Conservation (phyloP, 2,329 filamentous ascomycete species). For the Hymenoscyphus fraxineus region DNA sequence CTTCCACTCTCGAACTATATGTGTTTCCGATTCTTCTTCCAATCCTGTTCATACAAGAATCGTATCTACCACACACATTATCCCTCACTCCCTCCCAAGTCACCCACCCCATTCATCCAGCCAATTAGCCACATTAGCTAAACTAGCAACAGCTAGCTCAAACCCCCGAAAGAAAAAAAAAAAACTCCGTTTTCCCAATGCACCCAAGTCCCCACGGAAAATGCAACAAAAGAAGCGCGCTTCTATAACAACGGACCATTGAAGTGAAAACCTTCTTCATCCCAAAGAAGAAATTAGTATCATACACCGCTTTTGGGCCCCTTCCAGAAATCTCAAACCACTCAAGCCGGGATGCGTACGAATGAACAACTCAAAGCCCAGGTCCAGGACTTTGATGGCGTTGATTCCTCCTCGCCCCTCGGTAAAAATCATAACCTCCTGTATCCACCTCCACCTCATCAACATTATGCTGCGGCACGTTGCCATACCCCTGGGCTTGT, state of each 20-base stretch:
- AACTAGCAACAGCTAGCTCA: not conserved
- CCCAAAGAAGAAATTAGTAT: not conserved
- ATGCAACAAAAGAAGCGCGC: not conserved
- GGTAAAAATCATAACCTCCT: slow-evolving; percentile 34
- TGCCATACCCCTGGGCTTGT: slow-evolving; percentile 55
- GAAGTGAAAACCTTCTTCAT: not conserved
- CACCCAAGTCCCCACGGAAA: not conserved
- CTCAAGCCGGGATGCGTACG: not conserved
- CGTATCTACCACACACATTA: not conserved
- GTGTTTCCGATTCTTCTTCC: too few relatives aligned
- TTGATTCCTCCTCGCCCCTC: slow-evolving; percentile 22
- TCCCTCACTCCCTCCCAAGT: not conserved
- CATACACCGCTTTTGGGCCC: not conserved
- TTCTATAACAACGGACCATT: not conserved
- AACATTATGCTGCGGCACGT: slow-evolving; percentile 48
- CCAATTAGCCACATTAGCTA: not conserved
- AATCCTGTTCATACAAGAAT: too few relatives aligned
- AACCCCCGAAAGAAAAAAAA: not conserved
- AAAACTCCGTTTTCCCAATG: slow-evolving; percentile 1
- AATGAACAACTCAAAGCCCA: not conserved
- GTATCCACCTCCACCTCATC: slow-evolving; percentile 30
- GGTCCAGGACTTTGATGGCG: not conserved
- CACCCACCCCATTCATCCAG: not conserved
- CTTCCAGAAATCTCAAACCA: not conserved
- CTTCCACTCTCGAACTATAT: too few relatives aligned